Evolutionary conservation across 768 basidiomycete species (phyloP).

Genomic region (Leccinum broughii): DNA sequence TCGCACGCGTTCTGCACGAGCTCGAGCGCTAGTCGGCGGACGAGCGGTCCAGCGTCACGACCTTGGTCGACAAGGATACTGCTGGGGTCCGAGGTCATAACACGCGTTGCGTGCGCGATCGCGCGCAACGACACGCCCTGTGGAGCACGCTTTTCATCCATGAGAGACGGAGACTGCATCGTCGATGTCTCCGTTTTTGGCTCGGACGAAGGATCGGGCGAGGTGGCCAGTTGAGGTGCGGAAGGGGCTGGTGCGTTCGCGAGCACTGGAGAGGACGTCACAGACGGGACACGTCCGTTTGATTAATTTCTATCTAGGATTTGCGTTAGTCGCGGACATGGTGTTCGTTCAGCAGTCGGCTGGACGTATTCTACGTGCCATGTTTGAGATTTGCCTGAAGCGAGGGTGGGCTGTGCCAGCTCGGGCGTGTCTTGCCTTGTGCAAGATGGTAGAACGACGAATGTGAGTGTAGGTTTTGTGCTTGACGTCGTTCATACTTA

Average conservation of each 20-base stretch:
- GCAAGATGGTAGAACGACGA: constrained; percentile 92
- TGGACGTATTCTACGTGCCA: constrained; percentile 36
- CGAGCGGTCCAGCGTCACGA: constrained; percentile 57
- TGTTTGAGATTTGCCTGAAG: constrained; percentile 97
- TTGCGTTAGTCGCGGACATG: constrained; percentile 57
- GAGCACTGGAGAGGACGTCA: constrained; percentile 18
- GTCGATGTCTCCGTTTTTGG: constrained; percentile 29
- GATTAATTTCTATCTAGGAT: constrained; percentile 43
- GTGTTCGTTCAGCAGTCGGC: too few relatives aligned
- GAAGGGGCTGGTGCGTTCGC: constrained; percentile 16
- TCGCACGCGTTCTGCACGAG: constrained; percentile 71
- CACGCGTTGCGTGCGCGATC: constrained; percentile 78
- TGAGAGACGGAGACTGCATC: constrained; percentile 23
- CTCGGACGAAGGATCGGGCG: constrained; percentile 21
- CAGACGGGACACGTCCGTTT: constrained; percentile 4
- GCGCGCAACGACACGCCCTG: constrained; percentile 75
- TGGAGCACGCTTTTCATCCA: constrained; percentile 26
- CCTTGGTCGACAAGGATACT: constrained; percentile 77
- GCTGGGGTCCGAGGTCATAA: constrained; percentile 77
- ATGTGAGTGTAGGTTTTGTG: constrained; percentile 52
- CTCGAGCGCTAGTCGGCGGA: constrained; percentile 63
- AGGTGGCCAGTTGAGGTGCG: constrained; percentile 32
- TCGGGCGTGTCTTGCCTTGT: constrained; percentile 85
- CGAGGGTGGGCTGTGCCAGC: constrained; percentile 98
- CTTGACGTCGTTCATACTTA: background rate